phyloP scores from a whole-genome alignment of 495 filamentous ascomycete species.

The Acidiella bohemica region DNA sequence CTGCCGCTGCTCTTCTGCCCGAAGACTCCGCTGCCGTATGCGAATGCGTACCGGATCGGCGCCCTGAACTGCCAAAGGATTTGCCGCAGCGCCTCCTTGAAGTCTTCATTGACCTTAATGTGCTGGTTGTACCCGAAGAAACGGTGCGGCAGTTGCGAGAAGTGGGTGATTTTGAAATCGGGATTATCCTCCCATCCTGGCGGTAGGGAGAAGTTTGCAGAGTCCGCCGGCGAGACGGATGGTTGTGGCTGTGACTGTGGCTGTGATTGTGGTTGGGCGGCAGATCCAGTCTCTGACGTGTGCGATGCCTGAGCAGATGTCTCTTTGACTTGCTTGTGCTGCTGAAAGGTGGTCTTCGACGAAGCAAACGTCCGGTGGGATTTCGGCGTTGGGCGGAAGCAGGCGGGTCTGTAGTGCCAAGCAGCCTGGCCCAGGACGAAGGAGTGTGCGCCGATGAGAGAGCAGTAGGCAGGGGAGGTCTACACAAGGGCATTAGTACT shows the following conservation, averaged over 20 bases:
- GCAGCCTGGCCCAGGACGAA: slow-evolving; percentile 23
- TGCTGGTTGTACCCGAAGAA: slow-evolving; percentile 94
- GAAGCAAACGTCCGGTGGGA: too few species aligned
- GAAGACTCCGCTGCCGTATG: slow-evolving; percentile 95
- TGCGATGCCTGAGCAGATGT: too few species aligned
- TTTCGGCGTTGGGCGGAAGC: slow-evolving; percentile 2
- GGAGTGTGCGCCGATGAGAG: slow-evolving; percentile 20
- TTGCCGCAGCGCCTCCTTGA: slow-evolving; percentile 76
- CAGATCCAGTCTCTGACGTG: too few species aligned
- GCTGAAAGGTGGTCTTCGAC: neutral
- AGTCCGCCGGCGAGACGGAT: slow-evolving; percentile 5
- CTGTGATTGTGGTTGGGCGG: too few species aligned
- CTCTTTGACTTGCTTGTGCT: neutral
- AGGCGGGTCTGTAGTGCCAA: slow-evolving; percentile 19
- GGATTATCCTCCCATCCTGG: slow-evolving; percentile 71
- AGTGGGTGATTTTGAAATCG: slow-evolving; percentile 52
- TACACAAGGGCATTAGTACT: too few species aligned
- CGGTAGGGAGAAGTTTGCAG: slow-evolving; percentile 24
- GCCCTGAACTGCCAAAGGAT: slow-evolving; percentile 89
- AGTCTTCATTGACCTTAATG: slow-evolving; percentile 83
- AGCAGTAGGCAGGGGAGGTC: slow-evolving; percentile 17
- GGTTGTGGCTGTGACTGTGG: too few species aligned
- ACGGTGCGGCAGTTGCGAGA: slow-evolving; percentile 72
- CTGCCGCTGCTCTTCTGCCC: slow-evolving; percentile 45
- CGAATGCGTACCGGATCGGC: slow-evolving; percentile 88